Base-by-base conservation (phyloP, 148 eudicot genomes). In the Mesembryanthemum crystallinum region DNA sequence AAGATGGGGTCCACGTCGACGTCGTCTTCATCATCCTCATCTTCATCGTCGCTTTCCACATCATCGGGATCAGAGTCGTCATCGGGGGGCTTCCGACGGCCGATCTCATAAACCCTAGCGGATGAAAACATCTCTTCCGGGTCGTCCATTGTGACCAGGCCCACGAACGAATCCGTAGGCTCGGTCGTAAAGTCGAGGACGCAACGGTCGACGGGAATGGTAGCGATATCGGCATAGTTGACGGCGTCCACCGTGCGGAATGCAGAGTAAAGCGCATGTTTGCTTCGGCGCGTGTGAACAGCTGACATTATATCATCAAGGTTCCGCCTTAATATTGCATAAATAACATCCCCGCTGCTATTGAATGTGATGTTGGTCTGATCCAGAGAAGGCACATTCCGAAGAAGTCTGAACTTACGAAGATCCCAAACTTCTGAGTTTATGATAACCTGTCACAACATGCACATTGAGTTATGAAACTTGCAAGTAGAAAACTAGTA, bases 31-130 rank as follows among this genome's bases (percentile, higher is more conserved):
- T 92, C 98, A 5, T 94, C 96, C 0, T 85, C 87, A 0, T 82
- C 88, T 0, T 90, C 97, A 7, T 88, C 93, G 39, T 91, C 94
- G 12, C 85, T 90, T 24, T 91, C 97, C 17, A 87, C 97, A 59
- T 92, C 99, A 75, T 95, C 99, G 0, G 99, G 99, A 64, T 95
- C 99, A 1, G 98, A 95, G 77, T 95, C 98, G 51, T 92, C 98
- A 49, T 95, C 97, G 0, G 97, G 93, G 8, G 91, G 91, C 77
- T 88, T 90, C 72, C 97, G 76, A 8, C 98, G 90, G 14, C 98
- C 98, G 0, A 95, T 95, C 80, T 95, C 99, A 49, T 86, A 92
- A 25, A 95, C 84, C 82, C 99, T 83, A 9, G 97, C 99, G 0
- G 96, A 90, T 1, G 99, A 92, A 79, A 78, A 87, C 94, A 95